Evolutionary conservation across 257 asterid genomes (phyloP).

Genomic region (Parsonsia alboflavescens): DNA sequence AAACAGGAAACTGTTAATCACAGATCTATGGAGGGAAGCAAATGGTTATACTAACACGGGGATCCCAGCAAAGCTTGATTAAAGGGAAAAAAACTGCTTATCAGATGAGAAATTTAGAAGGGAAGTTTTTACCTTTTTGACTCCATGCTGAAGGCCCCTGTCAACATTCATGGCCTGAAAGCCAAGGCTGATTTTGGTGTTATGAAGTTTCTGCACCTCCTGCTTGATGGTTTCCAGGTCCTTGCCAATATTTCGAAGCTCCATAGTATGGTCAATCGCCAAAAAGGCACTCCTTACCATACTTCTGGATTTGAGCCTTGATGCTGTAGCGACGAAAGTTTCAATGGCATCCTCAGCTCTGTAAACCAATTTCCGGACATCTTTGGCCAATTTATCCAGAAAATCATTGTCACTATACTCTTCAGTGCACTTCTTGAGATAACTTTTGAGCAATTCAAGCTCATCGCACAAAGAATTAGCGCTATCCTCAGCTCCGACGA

Average conservation of each 20-base stretch:
- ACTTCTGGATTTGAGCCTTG: conserved; percentile 7
- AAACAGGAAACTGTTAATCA: too few relatives aligned
- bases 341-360: conserved; percentile 33
- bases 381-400: conserved; percentile 6
- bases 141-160: not conserved
- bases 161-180: conserved; percentile 7
- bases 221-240: conserved; percentile 7
- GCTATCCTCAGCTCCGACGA: not conserved
- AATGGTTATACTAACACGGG: too few relatives aligned
- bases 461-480: not conserved
- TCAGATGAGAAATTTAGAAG: not conserved
- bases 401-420: conserved; percentile 1
- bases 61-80: too few relatives aligned
- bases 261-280: not conserved
- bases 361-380: conserved; percentile 20
- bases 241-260: conserved; percentile 3
- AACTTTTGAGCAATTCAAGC: not conserved
- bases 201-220: not conserved
- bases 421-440: not conserved
- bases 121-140: not conserved
- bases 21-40: too few relatives aligned
- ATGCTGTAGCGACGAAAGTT: conserved; percentile 15
- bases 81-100: not conserved
- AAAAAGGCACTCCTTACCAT: not conserved
- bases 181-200: not conserved